Percentiles rank a stretch among this genome's conserved stretches.
phyloP scores from a whole-genome alignment of 768 basidiomycete genomes.

The Trichaptum fuscoviolaceum region DNA sequence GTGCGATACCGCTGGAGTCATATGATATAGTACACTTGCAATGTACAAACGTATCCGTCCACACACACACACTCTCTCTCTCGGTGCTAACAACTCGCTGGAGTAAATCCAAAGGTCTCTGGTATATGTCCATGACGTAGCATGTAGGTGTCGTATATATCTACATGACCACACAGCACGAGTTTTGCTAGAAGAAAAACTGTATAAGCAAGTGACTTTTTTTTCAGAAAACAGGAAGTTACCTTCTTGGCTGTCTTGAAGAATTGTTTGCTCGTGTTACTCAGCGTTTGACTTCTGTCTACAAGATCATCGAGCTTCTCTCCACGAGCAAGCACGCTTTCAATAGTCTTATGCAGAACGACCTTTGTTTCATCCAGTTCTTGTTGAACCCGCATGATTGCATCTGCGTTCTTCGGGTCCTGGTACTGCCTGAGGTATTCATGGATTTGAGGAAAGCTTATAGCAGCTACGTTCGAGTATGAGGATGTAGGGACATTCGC shows the following conservation, averaged over 20 bases:
- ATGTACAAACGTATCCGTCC: background rate
- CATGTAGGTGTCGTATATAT: background rate
- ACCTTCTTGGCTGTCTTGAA: constrained; percentile 99
- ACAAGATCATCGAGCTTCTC: constrained; percentile 96
- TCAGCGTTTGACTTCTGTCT: constrained; percentile 85
- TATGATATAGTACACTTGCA: background rate
- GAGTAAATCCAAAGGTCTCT: background rate
- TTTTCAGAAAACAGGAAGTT: constrained; percentile 13
- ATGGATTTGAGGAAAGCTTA: constrained; percentile 72
- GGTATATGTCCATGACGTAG: background rate
- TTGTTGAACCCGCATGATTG: constrained; percentile 97
- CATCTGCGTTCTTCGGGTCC: constrained; percentile 94
- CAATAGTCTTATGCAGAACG: constrained; percentile 97
- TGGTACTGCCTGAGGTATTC: constrained; percentile 89
- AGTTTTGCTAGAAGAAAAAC: constrained; percentile 71
- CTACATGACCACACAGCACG: constrained; percentile 86
- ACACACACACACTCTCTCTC: too few relatives aligned
- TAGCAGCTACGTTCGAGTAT: constrained; percentile 58
- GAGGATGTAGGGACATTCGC: constrained; percentile 70
- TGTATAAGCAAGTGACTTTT: background rate
- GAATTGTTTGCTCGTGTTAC: constrained; percentile 93
- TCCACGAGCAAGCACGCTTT: constrained; percentile 91
- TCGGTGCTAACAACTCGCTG: background rate
- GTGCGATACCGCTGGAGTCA: background rate
- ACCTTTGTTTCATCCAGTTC: constrained; percentile 99